Conservation (phyloP, 192 early-diverging fungal genomes). For the Dispira simplex region DNA sequence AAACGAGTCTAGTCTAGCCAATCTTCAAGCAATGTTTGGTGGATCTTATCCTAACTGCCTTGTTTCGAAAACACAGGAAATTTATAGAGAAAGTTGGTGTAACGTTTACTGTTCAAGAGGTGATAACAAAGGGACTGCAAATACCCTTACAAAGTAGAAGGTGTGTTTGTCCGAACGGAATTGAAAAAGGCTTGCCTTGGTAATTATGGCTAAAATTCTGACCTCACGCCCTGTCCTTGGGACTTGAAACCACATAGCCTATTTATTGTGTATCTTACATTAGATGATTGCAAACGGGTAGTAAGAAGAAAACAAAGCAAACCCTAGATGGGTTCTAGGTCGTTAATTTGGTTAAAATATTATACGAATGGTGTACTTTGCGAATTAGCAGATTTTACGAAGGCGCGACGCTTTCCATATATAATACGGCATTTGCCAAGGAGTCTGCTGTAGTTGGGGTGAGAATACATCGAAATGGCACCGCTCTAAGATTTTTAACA, state of each 20-base stretch:
- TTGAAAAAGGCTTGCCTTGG: no score
- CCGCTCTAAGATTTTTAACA: not conserved
- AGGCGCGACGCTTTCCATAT: slow-evolving; percentile 1
- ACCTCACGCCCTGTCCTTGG: not conserved
- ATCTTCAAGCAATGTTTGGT: no score
- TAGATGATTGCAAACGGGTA: not conserved
- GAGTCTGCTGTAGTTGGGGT: not conserved
- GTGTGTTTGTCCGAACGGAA: no score
- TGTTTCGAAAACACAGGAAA: no score
- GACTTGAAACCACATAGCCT: not conserved
- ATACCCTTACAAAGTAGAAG: no score
- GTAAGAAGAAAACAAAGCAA: not conserved
- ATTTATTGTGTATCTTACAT: not conserved
- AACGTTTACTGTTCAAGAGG: no score
- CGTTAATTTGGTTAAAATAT: not conserved
- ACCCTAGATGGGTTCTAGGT: not conserved
- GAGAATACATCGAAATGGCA: slow-evolving; percentile 9
- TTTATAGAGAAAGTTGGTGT: no score
- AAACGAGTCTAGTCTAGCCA: no score
- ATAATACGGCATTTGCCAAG: slow-evolving; percentile 6
- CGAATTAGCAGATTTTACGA: not conserved
- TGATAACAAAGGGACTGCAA: no score
- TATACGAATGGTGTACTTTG: not conserved
- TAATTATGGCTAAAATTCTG: no score
- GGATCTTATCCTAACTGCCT: no score